A percentile compares a stretch with the other conserved stretches of the same genome.
Conservation (phyloP, 2,329 filamentous ascomycete species). For the Nemania sp. region DNA sequence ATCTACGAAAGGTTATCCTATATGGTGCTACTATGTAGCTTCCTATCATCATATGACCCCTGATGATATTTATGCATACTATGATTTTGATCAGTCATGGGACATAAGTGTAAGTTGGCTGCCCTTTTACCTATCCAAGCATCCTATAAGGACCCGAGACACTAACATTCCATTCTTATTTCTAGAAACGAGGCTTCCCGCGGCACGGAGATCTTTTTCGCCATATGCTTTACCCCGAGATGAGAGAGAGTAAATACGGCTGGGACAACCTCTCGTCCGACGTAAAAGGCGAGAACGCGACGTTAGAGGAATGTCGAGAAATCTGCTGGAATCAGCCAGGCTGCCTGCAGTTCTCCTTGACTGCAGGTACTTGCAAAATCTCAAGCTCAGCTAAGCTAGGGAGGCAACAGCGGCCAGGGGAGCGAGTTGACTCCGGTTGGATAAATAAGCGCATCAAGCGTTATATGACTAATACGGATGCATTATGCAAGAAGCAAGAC, state of each 20-base stretch:
- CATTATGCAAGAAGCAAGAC: conserved; percentile 18
- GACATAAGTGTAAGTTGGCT: conserved; percentile 16
- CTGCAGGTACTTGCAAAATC: conserved; percentile 23
- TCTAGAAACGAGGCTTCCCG: conserved; percentile 14
- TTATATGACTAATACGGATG: conserved; percentile 22
- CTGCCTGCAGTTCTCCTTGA: conserved; percentile 34
- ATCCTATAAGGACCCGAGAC: neutral
- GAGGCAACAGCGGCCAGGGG: conserved; percentile 1
- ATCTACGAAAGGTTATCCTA: neutral
- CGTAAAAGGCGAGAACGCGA: conserved; percentile 9
- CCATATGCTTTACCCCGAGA: conserved; percentile 22
- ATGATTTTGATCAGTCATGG: conserved; percentile 31
- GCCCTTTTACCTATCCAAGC: neutral
- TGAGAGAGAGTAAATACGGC: conserved; percentile 11
- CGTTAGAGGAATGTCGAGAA: conserved; percentile 27
- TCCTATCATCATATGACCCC: conserved; percentile 35
- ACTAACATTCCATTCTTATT: neutral
- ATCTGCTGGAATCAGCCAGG: conserved; percentile 21
- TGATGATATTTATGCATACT: conserved; percentile 33
- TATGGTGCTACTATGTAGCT: conserved; percentile 35
- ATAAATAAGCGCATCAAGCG: conserved; percentile 21
- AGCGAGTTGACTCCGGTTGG: conserved; percentile 29
- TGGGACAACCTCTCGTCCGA: conserved; percentile 36
- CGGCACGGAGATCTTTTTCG: conserved; percentile 36
- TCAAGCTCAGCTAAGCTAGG: conserved; percentile 17